Base-by-base conservation (phyloP, 129 eudicot genomes). In the Lonicera japonica region DNA sequence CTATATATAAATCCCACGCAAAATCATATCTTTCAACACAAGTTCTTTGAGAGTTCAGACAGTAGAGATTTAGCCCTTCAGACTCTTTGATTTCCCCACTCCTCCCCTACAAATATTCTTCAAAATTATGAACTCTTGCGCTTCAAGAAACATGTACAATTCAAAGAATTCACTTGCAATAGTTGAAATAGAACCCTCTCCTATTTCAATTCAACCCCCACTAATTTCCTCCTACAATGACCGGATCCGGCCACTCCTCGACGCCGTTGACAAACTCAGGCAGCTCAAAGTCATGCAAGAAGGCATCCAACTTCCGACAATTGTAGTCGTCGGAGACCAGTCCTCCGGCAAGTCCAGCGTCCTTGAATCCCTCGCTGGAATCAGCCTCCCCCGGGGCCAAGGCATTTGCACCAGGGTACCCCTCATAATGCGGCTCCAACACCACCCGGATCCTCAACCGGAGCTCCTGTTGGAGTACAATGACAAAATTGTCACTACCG, bases 271-370 rank as follows among this genome's bases (percentile, higher is more conserved):
- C 78, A 63, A 43, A 29, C 75, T 77, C 9, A 70, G 83, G 20
- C 58, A 61, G 62, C 70, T 78, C 25, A 78, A 78, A 13, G 58
- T 78, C 50, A 73, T 64, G 73, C 70, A 73, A n/a, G 83, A 78
- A 64, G 83, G 83, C 21, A 73, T 73, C 21, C 83, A 73, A 19
- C 79, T 78, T 8, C 83, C 83, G 1, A 78, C 79, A n/a, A 78
- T 78, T 11, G 79, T 78, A 0, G 83, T 78, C 0, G 76, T 78
- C 22, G 83, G 83, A 8, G 83, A 78, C 54, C 79, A 78, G 21
- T 78, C 79, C 15, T 73, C 83, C 21, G 83, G 79, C 16, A 78
- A 78, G 54, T 69, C 75, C n/a, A 70, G 79, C 59, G 83, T 78
- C 3, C 65, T 78, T 16, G 83, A 78, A 36, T 78, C 83, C 18